Evolutionary conservation across 163 green algal species (phyloP).

Genomic region (Chloromonas sp.): DNA sequence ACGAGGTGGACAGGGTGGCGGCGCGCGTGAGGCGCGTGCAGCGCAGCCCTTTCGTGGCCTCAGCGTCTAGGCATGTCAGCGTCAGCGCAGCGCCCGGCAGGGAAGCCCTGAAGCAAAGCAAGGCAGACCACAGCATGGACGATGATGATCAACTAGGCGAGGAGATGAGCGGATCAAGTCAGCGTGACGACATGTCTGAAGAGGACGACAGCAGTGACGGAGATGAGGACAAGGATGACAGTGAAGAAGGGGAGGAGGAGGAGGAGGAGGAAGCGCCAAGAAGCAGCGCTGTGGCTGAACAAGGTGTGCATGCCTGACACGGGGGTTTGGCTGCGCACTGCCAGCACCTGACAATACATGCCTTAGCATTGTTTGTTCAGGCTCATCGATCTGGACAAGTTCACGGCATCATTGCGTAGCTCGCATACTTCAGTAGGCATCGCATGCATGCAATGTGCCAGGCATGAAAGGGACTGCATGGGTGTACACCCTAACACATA

Average conservation of each 20-base stretch:
- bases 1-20: slow-evolving; percentile 57
- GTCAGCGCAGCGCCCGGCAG: not conserved
- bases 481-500: too few species aligned
- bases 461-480: too few species aligned
- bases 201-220: not conserved
- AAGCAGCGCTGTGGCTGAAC: not conserved
- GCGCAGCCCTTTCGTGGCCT: not conserved
- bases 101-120: not conserved
- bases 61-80: not conserved
- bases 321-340: too few species aligned
- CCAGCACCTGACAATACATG: too few species aligned
- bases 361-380: too few species aligned
- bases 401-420: too few species aligned
- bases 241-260: not conserved
- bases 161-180: not conserved
- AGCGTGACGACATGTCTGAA: not conserved
- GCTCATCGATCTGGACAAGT: too few species aligned
- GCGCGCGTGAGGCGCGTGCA: slow-evolving; percentile 5
- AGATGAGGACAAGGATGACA: not conserved
- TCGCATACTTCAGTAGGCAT: too few species aligned
- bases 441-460: too few species aligned
- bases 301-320: not conserved
- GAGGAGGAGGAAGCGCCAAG: not conserved
- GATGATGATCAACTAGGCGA: not conserved
- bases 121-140: not conserved